Evolutionary conservation across 768 basidiomycete genomes (phyloP), one percentile per base, ranked within the genome.

Genomic region (Agaricus bisporus): DNA sequence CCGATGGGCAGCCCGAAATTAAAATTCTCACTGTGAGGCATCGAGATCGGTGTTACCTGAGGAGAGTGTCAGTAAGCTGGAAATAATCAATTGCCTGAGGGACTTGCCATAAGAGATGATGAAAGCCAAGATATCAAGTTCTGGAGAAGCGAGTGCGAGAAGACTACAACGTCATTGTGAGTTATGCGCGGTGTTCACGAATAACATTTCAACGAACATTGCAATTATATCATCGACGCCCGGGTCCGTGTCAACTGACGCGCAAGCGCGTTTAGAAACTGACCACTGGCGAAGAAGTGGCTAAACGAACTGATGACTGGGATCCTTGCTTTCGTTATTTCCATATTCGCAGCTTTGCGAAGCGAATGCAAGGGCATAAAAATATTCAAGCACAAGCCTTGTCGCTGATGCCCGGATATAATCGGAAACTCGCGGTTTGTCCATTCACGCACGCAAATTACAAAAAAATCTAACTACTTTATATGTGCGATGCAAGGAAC

Each of bases 161-260:
- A 93, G 69, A 54, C 88, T 91, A 60, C 7, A 55, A 25, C 2
- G 22, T 18, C 3, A 8, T 49, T 17, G 42, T 39, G 15, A 39
- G 38, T n/a, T 5, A 14, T 12, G 49, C 37, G 46, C 41, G 25
- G 25, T 12, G 20, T 17, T 14, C 28, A 17, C 10, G 41, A 48
- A 12, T 41, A 48, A 41, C 12, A 36, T 22, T 15, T 25, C 7
- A 26, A 66, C 82, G 55, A 54, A 86, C 89, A 94, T 81, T 26
- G 90, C 90, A 48, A 91, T 59, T 22, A 77, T 72, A 65, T 94
- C 91, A 62, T 94, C 91, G 3, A 91, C 85, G 32, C 91, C 91
- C 6, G 91, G 88, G 63, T 94, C 91, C 25, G 88, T 88, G 60
- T 91, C 90, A 61, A 91, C 88, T 91, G 60, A 36, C 17, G 20